A percentile compares a stretch with the other conserved stretches of the same genome.
Evolutionary conservation across 768 basidiomycete genomes (phyloP).

Genomic region (Termitomyces eurrhizus): DNA sequence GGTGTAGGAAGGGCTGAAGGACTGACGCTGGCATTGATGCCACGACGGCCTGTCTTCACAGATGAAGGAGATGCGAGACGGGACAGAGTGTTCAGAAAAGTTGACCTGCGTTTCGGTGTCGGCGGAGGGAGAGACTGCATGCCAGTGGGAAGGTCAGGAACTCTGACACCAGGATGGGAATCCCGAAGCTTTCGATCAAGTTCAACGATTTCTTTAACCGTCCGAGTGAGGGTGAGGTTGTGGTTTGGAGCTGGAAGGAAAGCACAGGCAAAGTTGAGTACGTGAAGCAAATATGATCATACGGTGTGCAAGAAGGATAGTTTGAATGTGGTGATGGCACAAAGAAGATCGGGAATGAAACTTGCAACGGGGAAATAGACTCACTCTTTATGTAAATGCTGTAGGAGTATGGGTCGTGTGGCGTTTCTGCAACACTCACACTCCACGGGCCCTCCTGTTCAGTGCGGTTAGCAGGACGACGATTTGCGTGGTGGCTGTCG

Average conservation of each 20-base stretch:
- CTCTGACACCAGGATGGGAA: slow-evolving; percentile 47
- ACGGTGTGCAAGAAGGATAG: slow-evolving; percentile 2
- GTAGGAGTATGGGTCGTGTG: slow-evolving; percentile 68
- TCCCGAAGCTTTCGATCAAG: slow-evolving; percentile 80
- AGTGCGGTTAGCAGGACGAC: slow-evolving; percentile 54
- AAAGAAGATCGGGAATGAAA: slow-evolving; percentile 12
- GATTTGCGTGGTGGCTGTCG: slow-evolving; percentile 21
- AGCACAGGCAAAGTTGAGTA: slow-evolving; percentile 21
- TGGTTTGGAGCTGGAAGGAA: slow-evolving; percentile 71
- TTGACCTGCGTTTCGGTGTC: slow-evolving; percentile 73
- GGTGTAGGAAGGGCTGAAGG: slow-evolving; percentile 42
- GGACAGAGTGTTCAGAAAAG: slow-evolving; percentile 82
- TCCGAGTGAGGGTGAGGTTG: slow-evolving; percentile 82
- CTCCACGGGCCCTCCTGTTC: slow-evolving; percentile 87
- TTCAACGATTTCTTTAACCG: slow-evolving; percentile 72
- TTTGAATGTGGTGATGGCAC: slow-evolving; percentile 1
- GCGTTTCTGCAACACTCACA: slow-evolving; percentile 84
- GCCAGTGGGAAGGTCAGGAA: slow-evolving; percentile 64
- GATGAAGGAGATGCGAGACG: slow-evolving; percentile 73
- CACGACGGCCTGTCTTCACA: slow-evolving; percentile 42
- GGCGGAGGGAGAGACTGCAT: slow-evolving; percentile 44
- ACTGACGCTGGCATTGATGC: slow-evolving; percentile 29
- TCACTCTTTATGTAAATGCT: slow-evolving; percentile 89
- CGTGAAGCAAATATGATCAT: slow-evolving; percentile 9
- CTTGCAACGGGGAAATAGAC: slow-evolving; percentile 29